Conservation (phyloP, 1,284 basidiomycete species). For the Lignosus rhinocerotis region DNA sequence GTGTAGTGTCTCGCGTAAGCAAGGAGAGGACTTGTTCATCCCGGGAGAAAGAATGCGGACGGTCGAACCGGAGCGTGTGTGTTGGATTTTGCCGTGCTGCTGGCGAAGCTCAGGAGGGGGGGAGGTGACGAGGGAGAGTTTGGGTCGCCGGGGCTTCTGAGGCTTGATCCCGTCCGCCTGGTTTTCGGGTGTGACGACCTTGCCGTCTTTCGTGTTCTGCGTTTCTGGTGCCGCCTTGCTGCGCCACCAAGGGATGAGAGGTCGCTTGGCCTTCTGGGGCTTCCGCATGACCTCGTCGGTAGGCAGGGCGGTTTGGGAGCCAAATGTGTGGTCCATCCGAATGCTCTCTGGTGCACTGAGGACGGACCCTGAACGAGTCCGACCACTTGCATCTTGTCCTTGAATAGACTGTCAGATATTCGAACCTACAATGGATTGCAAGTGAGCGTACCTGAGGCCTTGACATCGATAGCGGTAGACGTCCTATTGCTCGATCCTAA, state of each 20-base stretch:
- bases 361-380: slow-evolving; percentile 16
- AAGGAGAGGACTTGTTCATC: neutral
- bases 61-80: slow-evolving; percentile 7
- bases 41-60: slow-evolving; percentile 10
- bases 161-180: neutral
- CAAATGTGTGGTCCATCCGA: slow-evolving; percentile 32
- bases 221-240: slow-evolving; percentile 8
- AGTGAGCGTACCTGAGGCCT: neutral
- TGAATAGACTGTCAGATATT: neutral
- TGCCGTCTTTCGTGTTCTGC: neutral
- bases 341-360: slow-evolving; percentile 19
- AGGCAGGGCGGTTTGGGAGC: slow-evolving; percentile 29
- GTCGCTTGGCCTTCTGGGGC: slow-evolving; percentile 13
- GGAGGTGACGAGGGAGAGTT: slow-evolving; percentile 15
- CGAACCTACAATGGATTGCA: too few species aligned
- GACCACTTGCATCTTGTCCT: neutral
- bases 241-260: slow-evolving; percentile 17
- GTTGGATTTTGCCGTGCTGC: neutral
- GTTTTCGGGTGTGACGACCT: slow-evolving; percentile 12
- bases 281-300: slow-evolving; percentile 29
- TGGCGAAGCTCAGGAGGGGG: neutral
- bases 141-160: slow-evolving; percentile 7
- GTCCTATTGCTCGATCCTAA: slow-evolving; percentile 18
- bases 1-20: neutral
- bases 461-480: neutral